These are phyloP conservation scores for Ophiostoma montium DNA, from an alignment of 2,329 filamentous ascomycete genomes.

Conservation along the genomic window DNA sequence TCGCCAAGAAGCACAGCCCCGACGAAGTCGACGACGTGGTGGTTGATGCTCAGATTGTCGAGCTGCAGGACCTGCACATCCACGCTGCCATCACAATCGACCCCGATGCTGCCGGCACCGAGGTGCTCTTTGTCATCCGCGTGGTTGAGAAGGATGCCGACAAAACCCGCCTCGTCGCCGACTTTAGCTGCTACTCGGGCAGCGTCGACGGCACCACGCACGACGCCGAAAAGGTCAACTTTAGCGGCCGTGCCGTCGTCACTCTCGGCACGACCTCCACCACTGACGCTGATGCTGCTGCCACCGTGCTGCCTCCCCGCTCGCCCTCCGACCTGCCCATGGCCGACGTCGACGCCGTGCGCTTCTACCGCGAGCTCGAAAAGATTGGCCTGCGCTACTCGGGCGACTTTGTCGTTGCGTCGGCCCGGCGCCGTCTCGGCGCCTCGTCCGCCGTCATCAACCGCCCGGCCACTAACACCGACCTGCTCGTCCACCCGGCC, in stretches of 20 bases:
- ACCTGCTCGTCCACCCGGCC: conserved; percentile 21
- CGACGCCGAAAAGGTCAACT: conserved; percentile 9
- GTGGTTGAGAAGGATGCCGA: not conserved
- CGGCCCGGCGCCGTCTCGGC: conserved; percentile 6
- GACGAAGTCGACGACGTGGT: not conserved
- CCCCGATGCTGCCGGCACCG: conserved; percentile 8
- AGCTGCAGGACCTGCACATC: conserved; percentile 10
- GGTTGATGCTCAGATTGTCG: conserved; percentile 3
- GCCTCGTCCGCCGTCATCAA: not conserved
- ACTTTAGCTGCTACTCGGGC: conserved; percentile 9
- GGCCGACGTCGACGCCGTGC: conserved; percentile 6
- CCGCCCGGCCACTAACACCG: conserved; percentile 1
- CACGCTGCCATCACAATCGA: conserved; percentile 10
- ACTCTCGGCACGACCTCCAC: no score
- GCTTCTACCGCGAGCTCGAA: conserved; percentile 10
- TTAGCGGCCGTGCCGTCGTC: conserved; percentile 7
- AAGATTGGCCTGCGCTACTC: conserved; percentile 8
- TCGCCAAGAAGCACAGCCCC: conserved; percentile 7
- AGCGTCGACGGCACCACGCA: conserved; percentile 7
- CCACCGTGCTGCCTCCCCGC: conserved; percentile 4
- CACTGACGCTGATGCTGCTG: not conserved
- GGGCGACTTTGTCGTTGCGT: conserved; percentile 9
- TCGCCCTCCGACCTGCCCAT: conserved; percentile 4
- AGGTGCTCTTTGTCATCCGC: conserved; percentile 9
- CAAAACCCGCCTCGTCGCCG: not conserved